phyloP scores from a whole-genome alignment of 2,329 filamentous ascomycete species.

The Paramyrothecium sp. region DNA sequence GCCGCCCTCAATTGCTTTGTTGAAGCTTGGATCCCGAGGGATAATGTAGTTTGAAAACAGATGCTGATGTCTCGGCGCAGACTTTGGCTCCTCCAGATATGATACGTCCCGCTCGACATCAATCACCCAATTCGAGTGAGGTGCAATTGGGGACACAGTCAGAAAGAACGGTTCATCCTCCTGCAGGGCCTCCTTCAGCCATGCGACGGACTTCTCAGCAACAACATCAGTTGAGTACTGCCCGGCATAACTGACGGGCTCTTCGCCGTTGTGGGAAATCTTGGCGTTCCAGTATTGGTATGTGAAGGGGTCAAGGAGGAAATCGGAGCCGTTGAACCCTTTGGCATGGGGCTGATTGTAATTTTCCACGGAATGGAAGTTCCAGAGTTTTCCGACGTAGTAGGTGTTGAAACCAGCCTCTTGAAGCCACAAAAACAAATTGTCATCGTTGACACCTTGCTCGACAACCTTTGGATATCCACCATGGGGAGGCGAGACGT shows the following conservation, averaged over 20 bases:
- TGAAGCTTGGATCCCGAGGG: slow-evolving; percentile 64
- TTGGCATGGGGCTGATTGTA: not conserved
- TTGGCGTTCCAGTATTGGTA: slow-evolving; percentile 67
- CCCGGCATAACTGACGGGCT: slow-evolving; percentile 49
- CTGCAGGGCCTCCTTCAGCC: slow-evolving; percentile 49
- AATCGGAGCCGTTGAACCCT: slow-evolving; percentile 55
- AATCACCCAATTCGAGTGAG: slow-evolving; percentile 25
- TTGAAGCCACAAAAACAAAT: slow-evolving; percentile 49
- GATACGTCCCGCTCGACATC: not conserved
- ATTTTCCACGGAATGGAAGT: slow-evolving; percentile 44
- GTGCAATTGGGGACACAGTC: slow-evolving; percentile 44
- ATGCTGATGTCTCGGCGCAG: slow-evolving; percentile 54
- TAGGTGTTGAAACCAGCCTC: slow-evolving; percentile 48
- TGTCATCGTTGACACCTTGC: slow-evolving; percentile 46
- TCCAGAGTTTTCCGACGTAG: slow-evolving; percentile 53
- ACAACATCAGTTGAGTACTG: slow-evolving; percentile 53
- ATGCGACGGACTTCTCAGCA: slow-evolving; percentile 45
- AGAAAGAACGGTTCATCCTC: slow-evolving; percentile 53
- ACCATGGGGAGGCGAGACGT: slow-evolving; percentile 19
- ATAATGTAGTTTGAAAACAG: slow-evolving; percentile 59
- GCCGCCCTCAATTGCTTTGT: slow-evolving; percentile 44
- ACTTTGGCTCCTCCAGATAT: slow-evolving; percentile 1
- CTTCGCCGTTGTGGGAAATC: slow-evolving; percentile 58
- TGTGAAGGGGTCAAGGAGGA: slow-evolving; percentile 64
- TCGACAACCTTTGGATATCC: slow-evolving; percentile 44